Evolutionary conservation across 2,329 filamentous ascomycete species (phyloP), one percentile per base, ranked within the genome.

Genomic region (Penicillium sp.): DNA sequence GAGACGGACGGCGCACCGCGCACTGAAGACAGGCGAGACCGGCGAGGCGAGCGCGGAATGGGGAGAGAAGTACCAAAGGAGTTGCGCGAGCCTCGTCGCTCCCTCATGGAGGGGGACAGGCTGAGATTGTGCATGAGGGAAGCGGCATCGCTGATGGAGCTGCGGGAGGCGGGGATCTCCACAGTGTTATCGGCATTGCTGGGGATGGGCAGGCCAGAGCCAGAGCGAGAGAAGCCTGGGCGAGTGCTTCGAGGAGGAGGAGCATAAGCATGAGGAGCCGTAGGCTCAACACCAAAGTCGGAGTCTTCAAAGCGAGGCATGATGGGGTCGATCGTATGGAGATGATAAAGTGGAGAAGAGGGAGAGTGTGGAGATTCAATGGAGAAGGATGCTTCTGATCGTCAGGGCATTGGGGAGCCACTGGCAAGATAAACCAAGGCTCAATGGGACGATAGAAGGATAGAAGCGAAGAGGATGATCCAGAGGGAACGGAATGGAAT

Each of bases 111-210:
- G 17, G 89, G 89, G 15, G 85, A 81, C 50, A 88, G 79, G 71
- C 87, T 90, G 71, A 92, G 81, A 71, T 86, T 88, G 83, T 92
- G 89, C 89, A 92, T 91, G 78, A 88, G 89, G 68, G 85, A 82
- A 49, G 85, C 79, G 28, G 86, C 86, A 78, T 92, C 88, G 35
- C 89, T 88, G 65, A 91, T 86, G 58, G 88, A 85, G 58, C 87
- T 90, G 68, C 88, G 81, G 59, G 88, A 85, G 26, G 89, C 89
- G 44, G 89, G 89, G 51, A 92, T 83, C 79, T 92, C 89, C 71
- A 92, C 85, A 47, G 87, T 81, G 58, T 83, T 83, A 62, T 82
- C 78, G 40, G 67, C 68, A 28, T 82, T 81, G 45, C 77, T 78
- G 35, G 84, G 83, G 59, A 78, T 79, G 65, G 72, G 72, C 62